phyloP scores from a whole-genome alignment of 2,329 filamentous ascomycete species.

The Apiospora hydei region DNA sequence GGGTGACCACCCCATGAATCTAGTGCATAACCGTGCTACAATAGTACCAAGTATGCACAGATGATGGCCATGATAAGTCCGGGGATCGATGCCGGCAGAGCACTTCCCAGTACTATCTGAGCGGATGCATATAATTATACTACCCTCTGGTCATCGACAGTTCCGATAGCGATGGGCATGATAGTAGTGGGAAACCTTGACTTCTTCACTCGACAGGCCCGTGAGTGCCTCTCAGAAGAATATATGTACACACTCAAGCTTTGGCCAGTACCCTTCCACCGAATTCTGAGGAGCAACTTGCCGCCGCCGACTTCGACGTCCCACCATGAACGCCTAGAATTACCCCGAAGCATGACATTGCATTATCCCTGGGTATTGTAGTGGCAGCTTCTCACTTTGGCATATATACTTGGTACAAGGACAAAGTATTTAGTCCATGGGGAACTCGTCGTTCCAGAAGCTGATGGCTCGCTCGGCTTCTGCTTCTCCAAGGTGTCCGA shows the following conservation, averaged over 20 bases:
- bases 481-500: slow-evolving; percentile 37
- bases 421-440: slow-evolving; percentile 33
- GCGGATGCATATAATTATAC: neutral
- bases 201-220: neutral
- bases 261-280: neutral
- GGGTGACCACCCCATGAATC: neutral
- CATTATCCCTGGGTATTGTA: neutral
- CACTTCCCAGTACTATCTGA: neutral
- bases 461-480: slow-evolving; percentile 38
- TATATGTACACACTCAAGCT: neutral
- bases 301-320: neutral
- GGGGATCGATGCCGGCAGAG: neutral
- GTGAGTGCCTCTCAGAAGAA: neutral
- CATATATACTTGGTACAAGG: neutral
- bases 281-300: neutral
- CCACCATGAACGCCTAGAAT: neutral
- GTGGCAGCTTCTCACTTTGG: neutral
- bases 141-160: neutral
- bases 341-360: neutral
- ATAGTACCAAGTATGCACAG: neutral
- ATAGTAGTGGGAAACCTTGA: neutral
- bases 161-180: neutral
- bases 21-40: neutral
- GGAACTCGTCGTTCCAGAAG: slow-evolving; percentile 42
- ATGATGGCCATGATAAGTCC: neutral